These are phyloP conservation scores for Gracilaria gracilis DNA, from an alignment of 23 red algal genomes.

Conservation along the genomic window DNA sequence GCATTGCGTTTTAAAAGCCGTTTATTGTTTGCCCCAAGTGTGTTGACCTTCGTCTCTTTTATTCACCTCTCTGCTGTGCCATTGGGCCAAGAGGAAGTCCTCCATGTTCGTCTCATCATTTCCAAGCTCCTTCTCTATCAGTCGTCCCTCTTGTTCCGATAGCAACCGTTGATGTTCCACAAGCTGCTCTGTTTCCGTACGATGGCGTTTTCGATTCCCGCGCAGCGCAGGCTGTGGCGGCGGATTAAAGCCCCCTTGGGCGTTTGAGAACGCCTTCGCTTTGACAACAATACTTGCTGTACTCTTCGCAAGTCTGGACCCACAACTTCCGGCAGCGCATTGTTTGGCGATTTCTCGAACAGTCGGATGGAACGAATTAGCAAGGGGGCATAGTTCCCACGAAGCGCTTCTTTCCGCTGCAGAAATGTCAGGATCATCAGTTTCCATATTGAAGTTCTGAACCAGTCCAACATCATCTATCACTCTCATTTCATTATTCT, in stretches of 20 bases:
- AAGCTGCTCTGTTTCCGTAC: not conserved
- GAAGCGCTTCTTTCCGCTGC: constrained; percentile 44
- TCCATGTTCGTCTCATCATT: constrained; percentile 3
- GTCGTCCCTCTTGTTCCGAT: not conserved
- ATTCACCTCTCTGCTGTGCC: not conserved
- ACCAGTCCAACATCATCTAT: constrained; percentile 18
- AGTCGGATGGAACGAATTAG: constrained; percentile 50
- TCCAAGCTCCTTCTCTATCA: not conserved
- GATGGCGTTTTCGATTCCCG: not conserved
- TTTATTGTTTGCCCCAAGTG: not conserved
- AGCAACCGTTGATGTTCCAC: not conserved
- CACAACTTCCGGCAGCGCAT: constrained; percentile 41
- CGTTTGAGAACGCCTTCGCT: constrained; percentile 35
- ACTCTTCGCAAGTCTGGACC: constrained; percentile 43
- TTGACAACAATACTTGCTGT: constrained; percentile 31
- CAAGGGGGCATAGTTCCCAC: constrained; percentile 49
- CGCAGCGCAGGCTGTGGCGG: not conserved
- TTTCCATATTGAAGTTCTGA: constrained; percentile 39
- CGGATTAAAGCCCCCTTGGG: constrained; percentile 60
- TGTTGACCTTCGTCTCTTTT: not conserved
- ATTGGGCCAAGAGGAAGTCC: constrained; percentile 13
- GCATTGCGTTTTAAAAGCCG: not conserved
- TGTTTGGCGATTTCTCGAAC: constrained; percentile 36
- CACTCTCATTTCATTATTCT: constrained; percentile 31
- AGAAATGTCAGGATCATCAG: constrained; percentile 55